phyloP scores from a whole-genome alignment of 2,329 filamentous ascomycete species.

The Venturia nashicola region DNA sequence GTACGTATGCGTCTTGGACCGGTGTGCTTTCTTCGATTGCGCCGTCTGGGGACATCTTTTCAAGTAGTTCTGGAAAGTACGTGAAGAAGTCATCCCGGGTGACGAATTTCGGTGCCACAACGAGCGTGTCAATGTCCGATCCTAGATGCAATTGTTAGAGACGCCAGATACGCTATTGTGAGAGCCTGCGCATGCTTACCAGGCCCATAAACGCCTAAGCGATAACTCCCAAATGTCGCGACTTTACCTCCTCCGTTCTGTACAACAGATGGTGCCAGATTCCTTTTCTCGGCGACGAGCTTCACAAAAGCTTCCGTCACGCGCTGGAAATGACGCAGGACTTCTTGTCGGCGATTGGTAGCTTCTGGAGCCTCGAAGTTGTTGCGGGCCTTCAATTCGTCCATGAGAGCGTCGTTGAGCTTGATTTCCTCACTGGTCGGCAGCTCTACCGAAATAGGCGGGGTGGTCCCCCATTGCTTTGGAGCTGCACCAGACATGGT shows the following conservation, averaged over 20 bases:
- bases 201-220: constrained; percentile 84
- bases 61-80: constrained; percentile 68
- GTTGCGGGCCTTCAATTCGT: constrained; percentile 77
- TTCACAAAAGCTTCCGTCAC: constrained; percentile 82
- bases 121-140: constrained; percentile 94
- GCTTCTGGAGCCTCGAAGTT: constrained; percentile 81
- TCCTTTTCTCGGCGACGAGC: constrained; percentile 62
- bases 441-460: constrained; percentile 64
- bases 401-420: constrained; percentile 65
- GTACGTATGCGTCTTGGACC: constrained; percentile 84
- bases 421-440: constrained; percentile 68
- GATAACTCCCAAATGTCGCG: constrained; percentile 93
- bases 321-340: constrained; percentile 63
- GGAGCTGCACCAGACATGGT: constrained; percentile 2
- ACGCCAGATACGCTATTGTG: background rate
- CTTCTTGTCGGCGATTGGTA: constrained; percentile 68
- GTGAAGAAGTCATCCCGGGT: constrained; percentile 84
- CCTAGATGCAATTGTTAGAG: constrained; percentile 33
- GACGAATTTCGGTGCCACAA: constrained; percentile 84
- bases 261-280: constrained; percentile 61
- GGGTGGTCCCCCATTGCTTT: constrained; percentile 59
- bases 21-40: constrained; percentile 74
- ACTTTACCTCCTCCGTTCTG: constrained; percentile 83
- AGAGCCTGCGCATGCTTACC: background rate
- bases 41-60: constrained; percentile 62